Evolutionary conservation across 2,329 filamentous ascomycete genomes (phyloP).

Genomic region (Chaetomiaceae sp.): DNA sequence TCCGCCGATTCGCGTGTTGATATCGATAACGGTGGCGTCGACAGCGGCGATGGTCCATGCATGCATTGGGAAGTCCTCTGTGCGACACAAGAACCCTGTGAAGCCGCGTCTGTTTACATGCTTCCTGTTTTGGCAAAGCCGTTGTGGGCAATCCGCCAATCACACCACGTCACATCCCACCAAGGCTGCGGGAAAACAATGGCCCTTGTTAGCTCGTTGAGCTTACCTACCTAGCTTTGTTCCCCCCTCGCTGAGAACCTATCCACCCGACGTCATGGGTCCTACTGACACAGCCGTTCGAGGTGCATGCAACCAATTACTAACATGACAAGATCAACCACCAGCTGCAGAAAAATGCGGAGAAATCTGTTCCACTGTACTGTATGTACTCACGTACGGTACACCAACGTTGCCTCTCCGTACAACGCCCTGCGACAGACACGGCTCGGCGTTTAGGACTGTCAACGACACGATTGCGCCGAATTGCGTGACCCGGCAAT

Average conservation of each 20-base stretch:
- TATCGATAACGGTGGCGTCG: constrained; percentile 17
- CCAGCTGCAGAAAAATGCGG: too few species aligned
- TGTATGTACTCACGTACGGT: too few species aligned
- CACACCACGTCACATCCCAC: constrained; percentile 1
- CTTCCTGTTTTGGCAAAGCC: constrained; percentile 17
- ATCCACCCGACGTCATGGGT: too few species aligned
- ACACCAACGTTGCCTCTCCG: too few species aligned
- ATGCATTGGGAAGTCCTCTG: constrained; percentile 1
- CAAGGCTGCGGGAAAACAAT: not conserved
- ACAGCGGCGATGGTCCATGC: constrained; percentile 1
- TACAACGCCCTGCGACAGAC: too few species aligned
- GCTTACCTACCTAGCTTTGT: too few species aligned
- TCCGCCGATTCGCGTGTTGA: constrained; percentile 7
- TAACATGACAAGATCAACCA: too few species aligned
- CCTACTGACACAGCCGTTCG: too few species aligned
- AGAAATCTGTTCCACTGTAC: too few species aligned
- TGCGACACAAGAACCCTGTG: constrained; percentile 12
- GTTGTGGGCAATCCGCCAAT: constrained; percentile 12
- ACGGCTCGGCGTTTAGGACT: too few species aligned
- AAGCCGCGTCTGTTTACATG: constrained; percentile 25
- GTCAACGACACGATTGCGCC: constrained; percentile 11
- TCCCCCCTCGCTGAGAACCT: too few species aligned
- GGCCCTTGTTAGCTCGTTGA: not conserved
- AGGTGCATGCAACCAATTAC: too few species aligned
- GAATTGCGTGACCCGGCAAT: constrained; percentile 16